Base-by-base conservation (phyloP, 179 eudicot genomes). In the Heliamphora pulchella region DNA sequence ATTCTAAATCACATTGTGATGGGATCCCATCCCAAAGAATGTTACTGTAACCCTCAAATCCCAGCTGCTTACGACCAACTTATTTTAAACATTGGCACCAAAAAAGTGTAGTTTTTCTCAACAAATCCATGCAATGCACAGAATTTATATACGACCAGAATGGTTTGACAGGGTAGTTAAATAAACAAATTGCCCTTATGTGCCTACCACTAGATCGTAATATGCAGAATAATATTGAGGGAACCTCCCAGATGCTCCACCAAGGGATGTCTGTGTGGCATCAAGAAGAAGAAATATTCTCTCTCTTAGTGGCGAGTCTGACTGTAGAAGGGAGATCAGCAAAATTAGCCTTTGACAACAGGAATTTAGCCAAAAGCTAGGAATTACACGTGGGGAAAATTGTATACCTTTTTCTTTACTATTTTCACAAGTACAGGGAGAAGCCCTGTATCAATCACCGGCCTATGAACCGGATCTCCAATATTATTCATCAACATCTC, bases 401-500 rank as follows among this genome's bases (percentile, higher is more conserved):
- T 39, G 14, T 14, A 47, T 68, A 93, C 98, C 98, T 91, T 94
- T 81, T 93, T 94, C 93, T 94, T 94, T 72, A 94, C 98, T 78
- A 91, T 89, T 83, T 94, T 94, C 80, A 94, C 90, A 66, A 94
- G 86, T 82, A 86, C 31, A 67, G 92, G 89, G 69, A 95, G 92
- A 77, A 95, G 67, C 78, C 97, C 94, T 5, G 85, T 83, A 83
- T 95, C 98, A 80, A 95, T 90, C 82, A 95, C 97, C 86, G 88
- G 97, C 90, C 81, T 91, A 83, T 95, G 97, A 74, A 93, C 91
- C 72, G 90, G 91, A 70, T 93, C 98, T 69, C 98, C 98, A 73
- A 93, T 88, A 83, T 95, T 95, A 82, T 93, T 93, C 92, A 93
- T 91, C 84, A 95, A 84, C 95, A 93, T 91, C 88, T 95, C 98